Conservation (phyloP, 495 filamentous ascomycete species). For the Niebla homalea region DNA sequence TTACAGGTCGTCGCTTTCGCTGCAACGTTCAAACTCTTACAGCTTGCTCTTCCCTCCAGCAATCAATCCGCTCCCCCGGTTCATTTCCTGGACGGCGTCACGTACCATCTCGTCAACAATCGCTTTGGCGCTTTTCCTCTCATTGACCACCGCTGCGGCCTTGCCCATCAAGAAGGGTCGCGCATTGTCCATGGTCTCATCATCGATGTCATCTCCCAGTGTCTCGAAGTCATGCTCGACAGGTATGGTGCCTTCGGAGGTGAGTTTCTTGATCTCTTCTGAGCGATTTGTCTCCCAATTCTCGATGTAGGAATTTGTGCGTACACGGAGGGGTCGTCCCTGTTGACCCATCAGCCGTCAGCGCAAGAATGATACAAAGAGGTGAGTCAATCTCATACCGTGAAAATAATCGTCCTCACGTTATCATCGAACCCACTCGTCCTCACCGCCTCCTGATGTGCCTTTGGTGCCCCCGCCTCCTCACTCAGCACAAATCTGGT, state of each 20-base stretch:
- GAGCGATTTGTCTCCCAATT: constrained; percentile 92
- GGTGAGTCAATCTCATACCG: constrained; percentile 31
- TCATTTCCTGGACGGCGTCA: constrained; percentile 61
- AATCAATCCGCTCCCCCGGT: constrained; percentile 51
- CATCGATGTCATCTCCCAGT: constrained; percentile 54
- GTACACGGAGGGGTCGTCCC: constrained; percentile 85
- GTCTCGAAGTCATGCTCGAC: constrained; percentile 91
- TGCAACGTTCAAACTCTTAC: constrained; percentile 16
- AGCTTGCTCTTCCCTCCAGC: constrained; percentile 37
- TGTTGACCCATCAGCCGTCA: constrained; percentile 10
- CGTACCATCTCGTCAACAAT: constrained; percentile 89
- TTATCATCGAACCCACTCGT: constrained; percentile 91
- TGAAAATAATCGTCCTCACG: constrained; percentile 94
- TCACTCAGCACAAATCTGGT: constrained; percentile 89
- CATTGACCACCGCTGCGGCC: constrained; percentile 82
- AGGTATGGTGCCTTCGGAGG: constrained; percentile 75
- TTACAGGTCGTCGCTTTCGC: neutral
- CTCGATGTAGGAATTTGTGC: constrained; percentile 80
- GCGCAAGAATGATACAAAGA: neutral
- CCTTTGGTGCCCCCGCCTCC: constrained; percentile 84
- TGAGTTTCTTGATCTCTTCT: constrained; percentile 82
- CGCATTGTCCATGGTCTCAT: constrained; percentile 80
- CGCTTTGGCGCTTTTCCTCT: constrained; percentile 81
- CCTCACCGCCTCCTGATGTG: constrained; percentile 92
- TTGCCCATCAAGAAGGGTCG: constrained; percentile 94